Base-by-base conservation (phyloP, 495 filamentous ascomycete genomes). In the Antarctomyces pellizariae region DNA sequence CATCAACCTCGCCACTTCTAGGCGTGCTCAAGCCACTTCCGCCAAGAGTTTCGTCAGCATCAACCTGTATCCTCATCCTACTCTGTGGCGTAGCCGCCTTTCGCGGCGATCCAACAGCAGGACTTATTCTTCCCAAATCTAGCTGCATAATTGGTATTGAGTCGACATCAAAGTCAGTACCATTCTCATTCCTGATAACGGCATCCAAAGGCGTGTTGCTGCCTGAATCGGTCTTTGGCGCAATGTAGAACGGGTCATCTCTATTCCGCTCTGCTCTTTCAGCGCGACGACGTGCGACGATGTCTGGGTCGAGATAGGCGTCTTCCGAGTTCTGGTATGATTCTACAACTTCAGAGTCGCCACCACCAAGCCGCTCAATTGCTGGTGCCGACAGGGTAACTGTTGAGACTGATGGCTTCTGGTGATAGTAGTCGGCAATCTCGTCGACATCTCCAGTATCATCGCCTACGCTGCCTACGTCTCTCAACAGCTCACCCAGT, bases 221-320 rank as follows among this genome's bases (percentile, higher is more conserved):
- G 19, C 56, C 64, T 5, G 55, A 60, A 13, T 57, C 64, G 2
- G 57, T 56, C 9, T 53, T 42, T 16, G 56, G 57, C 21, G 48
- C 53, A 38, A 97, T 97, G 42, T 97, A 95, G 43, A 92, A 97
- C 2, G 86, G 86, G 42, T 97, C 86, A 38, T 93, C 84, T 33
- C 61, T 71, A 45, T 91, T 76, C 23, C 77, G 62, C 38, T 84
- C 79, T 22, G 58, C 45, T 15, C 80, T 59, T 35, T 84, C 75
- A 0, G 61, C 48, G 28, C 64, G 70, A 35, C 72, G 57, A 28
- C 62, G 58, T 3, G 67, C 66, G 3, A 67, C 17, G 21, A 68
- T 66, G 36, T 72, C 64, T 1, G 59, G 47, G 32, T 79, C 67
- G 5, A 72, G 51, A 25, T 68, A 62, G 16, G 60, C 57, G 6